Evolutionary conservation across 768 basidiomycete genomes (phyloP).

Genomic region (Favolaschia claudopus): DNA sequence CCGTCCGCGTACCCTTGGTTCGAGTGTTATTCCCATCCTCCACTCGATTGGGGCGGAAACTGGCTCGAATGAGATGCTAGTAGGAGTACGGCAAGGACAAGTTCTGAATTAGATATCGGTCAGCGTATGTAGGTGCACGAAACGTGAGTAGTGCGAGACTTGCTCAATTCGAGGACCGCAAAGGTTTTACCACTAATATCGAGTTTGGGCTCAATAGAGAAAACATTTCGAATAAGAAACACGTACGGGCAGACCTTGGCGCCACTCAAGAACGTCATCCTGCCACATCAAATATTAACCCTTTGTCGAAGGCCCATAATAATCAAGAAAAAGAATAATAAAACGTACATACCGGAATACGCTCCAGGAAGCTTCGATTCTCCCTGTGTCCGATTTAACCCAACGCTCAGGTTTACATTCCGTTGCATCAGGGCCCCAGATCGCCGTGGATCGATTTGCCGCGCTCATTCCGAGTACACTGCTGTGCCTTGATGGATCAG

Average conservation of each 20-base stretch:
- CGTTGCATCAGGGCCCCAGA: conserved; percentile 57
- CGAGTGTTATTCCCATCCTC: no score
- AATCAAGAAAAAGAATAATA: no score
- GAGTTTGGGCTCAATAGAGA: neutral
- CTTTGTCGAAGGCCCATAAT: neutral
- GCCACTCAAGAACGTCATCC: conserved; percentile 56
- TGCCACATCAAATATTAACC: conserved; percentile 20
- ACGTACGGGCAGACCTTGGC: conserved; percentile 55
- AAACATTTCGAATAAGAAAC: conserved; percentile 22
- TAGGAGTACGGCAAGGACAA: no score
- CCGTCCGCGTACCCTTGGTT: no score
- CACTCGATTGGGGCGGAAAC: no score
- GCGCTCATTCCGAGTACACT: conserved; percentile 39
- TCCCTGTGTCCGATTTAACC: conserved; percentile 39
- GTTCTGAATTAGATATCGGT: no score
- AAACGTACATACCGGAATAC: no score
- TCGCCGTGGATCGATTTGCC: conserved; percentile 44
- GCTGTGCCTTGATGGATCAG: conserved; percentile 46
- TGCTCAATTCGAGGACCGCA: conserved; percentile 47
- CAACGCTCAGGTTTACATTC: conserved; percentile 62
- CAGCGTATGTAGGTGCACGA: neutral
- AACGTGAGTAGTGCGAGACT: conserved; percentile 9
- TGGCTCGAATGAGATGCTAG: no score
- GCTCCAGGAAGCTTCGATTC: no score
- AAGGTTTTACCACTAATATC: conserved; percentile 44